Conservation (phyloP, 768 basidiomycete genomes). For the Flagelloscypha sp. region DNA sequence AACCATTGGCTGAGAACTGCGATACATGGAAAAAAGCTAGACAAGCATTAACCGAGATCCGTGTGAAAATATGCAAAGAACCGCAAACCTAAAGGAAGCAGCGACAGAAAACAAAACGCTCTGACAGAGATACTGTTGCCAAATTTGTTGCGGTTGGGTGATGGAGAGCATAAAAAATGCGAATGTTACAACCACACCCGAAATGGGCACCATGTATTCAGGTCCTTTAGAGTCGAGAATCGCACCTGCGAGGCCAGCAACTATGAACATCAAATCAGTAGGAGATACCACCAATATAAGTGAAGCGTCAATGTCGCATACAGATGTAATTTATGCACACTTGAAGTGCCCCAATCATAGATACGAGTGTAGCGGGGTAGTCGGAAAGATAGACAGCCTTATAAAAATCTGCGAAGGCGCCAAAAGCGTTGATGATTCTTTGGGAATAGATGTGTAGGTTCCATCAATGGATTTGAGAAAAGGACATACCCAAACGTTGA, state of each 20-base stretch:
- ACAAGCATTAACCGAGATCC: conserved; percentile 9
- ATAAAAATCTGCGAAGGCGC: conserved; percentile 29
- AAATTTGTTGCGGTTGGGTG: conserved; percentile 18
- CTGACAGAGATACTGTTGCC: conserved; percentile 21
- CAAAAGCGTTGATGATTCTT: conserved; percentile 23
- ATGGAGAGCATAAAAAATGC: conserved; percentile 19
- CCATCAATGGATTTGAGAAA: not conserved
- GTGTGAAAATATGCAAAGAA: conserved; percentile 1
- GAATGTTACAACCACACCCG: conserved; percentile 15
- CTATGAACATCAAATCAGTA: too few species aligned
- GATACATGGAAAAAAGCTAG: conserved; percentile 31
- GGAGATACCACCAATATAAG: not conserved
- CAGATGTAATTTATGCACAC: conserved; percentile 19
- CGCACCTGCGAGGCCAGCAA: conserved; percentile 14
- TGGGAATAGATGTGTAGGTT: not conserved
- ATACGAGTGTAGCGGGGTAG: conserved; percentile 20
- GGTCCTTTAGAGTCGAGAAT: conserved; percentile 17
- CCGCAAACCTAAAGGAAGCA: conserved; percentile 13
- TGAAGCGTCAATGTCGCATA: not conserved
- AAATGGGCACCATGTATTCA: conserved; percentile 16
- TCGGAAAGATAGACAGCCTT: conserved; percentile 15
- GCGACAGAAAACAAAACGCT: conserved; percentile 18
- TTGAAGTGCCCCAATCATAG: conserved; percentile 23
- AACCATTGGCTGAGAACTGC: conserved; percentile 32
- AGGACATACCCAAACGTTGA: conserved; percentile 15